A percentile compares a stretch with the other conserved stretches of the same genome.
These are phyloP conservation scores for Olyra latifolia DNA, from an alignment of 176 grass and related monocot species.

Conservation along the genomic window DNA sequence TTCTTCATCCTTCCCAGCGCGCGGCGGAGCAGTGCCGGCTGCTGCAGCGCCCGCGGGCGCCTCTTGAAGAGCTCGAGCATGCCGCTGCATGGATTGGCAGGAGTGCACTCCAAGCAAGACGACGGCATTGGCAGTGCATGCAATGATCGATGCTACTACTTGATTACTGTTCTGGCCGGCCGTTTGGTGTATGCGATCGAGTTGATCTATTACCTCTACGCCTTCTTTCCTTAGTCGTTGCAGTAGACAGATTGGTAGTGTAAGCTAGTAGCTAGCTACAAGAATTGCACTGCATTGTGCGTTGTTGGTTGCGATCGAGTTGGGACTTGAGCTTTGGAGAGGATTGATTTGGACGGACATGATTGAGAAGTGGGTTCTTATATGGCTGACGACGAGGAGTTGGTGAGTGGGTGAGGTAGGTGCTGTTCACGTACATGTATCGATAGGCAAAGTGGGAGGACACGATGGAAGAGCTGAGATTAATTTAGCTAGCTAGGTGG, in stretches of 20 bases:
- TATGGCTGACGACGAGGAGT: not conserved
- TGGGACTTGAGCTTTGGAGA: not conserved
- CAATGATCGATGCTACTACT: not conserved
- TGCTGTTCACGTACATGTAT: constrained; percentile 42
- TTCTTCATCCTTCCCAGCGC: constrained; percentile 34
- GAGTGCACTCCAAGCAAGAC: constrained; percentile 43
- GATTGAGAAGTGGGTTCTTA: not conserved
- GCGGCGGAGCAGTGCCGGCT: constrained; percentile 39
- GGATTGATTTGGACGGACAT: not conserved
- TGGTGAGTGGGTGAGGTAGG: not conserved
- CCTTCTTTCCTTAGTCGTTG: not conserved
- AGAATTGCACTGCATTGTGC: not conserved
- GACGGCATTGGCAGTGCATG: constrained; percentile 31
- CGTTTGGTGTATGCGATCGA: not conserved
- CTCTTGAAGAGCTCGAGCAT: constrained; percentile 42
- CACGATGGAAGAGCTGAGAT: not conserved
- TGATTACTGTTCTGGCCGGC: not conserved
- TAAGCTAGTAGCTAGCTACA: not conserved
- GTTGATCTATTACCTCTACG: not conserved
- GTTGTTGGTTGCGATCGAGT: not conserved
- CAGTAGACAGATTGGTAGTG: not conserved
- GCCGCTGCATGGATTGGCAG: constrained; percentile 36
- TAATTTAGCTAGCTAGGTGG: not conserved
- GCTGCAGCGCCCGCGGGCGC: constrained; percentile 22
- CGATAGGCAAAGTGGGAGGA: constrained; percentile 22